Evolutionary conservation across 129 eudicot species (phyloP), one percentile per base, ranked within the genome.

Genomic region (Flaveria trinervia): DNA sequence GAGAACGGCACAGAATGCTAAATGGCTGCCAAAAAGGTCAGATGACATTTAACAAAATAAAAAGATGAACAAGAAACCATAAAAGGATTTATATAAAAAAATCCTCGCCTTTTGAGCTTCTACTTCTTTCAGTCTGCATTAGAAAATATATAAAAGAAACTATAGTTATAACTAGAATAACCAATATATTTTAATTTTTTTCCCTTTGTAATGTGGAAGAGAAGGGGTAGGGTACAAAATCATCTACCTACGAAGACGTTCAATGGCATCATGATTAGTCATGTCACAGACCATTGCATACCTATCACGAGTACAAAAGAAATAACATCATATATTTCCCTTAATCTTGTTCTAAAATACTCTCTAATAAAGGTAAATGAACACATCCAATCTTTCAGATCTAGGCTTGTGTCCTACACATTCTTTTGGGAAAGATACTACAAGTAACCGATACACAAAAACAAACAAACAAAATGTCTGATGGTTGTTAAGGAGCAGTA

Each of bases 261-360:
- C 90, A 83, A 93, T 77, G 22, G 97, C 97, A 12, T 89, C 88
- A 73, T 77, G 83, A 83, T 72, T 84, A 65, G 81, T 85, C 89
- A 90, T 77, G 84, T 90, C 96, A 83, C 98, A 93, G 28, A 79
- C 96, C 75, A 93, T 89, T 44, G 97, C 98, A 77, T 93, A 93
- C 87, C 98, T 93, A 80, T 23, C 4, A 74, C 56, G 5, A 77
- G 48, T 9, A 3, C 49, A 11, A 13, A 16, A 9, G 28, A 15
- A 22, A 65, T 56, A 73, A 8, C 12, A 65, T 55, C 46, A 61
- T 44, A 0, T 17, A 28, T 82, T 41, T 67, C 43, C 60, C 39
- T 11, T 54, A 67, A 16, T 48, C 65, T 66, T 71, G 68, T 79
- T 50, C 33, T 52, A 65, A 9, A 30, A 72, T 50, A 44, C 22